Conservation (phyloP, 2,329 filamentous ascomycete species). For the Cladophialophora psammophila region DNA sequence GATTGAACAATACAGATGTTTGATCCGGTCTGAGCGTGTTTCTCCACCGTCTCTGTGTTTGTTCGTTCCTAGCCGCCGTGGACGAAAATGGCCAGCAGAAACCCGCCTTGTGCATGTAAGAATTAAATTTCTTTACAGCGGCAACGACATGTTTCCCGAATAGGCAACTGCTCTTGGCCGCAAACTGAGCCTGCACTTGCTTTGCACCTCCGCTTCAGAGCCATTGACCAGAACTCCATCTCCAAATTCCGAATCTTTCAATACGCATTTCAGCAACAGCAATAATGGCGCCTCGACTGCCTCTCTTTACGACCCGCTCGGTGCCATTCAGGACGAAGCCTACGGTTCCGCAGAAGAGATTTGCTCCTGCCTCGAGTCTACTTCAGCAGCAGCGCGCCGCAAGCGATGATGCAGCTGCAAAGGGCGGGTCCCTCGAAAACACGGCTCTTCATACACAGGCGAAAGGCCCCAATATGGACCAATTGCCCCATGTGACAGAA, state of each 20-base stretch:
- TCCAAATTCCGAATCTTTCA: not conserved
- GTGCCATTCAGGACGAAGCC: constrained; percentile 39
- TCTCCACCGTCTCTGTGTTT: not conserved
- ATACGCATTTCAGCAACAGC: not conserved
- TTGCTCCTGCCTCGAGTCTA: constrained; percentile 36
- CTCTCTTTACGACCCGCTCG: constrained; percentile 52
- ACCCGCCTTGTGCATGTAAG: too few relatives aligned
- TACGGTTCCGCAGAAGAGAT: constrained; percentile 35
- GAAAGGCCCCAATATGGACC: constrained; percentile 59
- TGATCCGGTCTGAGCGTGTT: not conserved
- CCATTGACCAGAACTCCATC: constrained; percentile 2
- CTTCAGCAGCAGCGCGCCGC: constrained; percentile 41
- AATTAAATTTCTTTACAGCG: not conserved
- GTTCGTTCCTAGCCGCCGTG: too few relatives aligned
- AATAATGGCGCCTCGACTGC: constrained; percentile 64
- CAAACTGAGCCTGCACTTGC: not conserved
- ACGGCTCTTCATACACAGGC: constrained; percentile 37
- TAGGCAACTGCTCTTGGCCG: not conserved
- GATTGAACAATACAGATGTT: not conserved
- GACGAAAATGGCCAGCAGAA: too few relatives aligned
- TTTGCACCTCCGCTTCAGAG: constrained; percentile 4
- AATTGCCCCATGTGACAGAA: constrained; percentile 67
- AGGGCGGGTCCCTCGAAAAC: constrained; percentile 37
- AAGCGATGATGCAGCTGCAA: constrained; percentile 42
- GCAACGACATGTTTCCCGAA: not conserved